A percentile compares a stretch with the other conserved stretches of the same genome.
These are phyloP conservation scores for Psophocarpus tetragonolobus DNA, from an alignment of 306 rosid species.

Conservation along the genomic window DNA sequence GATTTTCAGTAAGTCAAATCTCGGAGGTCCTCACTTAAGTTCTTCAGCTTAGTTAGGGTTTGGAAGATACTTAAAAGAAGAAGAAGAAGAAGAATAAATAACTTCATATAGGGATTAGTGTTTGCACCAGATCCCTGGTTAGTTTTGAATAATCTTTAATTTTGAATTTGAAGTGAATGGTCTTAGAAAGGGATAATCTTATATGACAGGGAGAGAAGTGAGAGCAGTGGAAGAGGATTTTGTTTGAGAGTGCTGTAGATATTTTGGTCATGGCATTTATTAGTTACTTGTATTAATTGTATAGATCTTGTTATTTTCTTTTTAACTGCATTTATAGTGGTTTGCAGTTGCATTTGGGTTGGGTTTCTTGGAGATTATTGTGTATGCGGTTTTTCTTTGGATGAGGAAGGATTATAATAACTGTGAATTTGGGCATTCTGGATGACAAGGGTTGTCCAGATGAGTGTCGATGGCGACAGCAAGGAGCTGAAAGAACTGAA, in stretches of 20 bases:
- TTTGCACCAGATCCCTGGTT: slow-evolving; percentile 17
- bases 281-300: slow-evolving; percentile 14
- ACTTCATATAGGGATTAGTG: neutral
- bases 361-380: slow-evolving; percentile 34
- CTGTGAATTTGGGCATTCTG: slow-evolving; percentile 45
- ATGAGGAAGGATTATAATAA: slow-evolving; percentile 45
- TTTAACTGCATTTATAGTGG: slow-evolving; percentile 26
- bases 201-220: slow-evolving; percentile 40
- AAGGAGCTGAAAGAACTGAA: slow-evolving; percentile 47
- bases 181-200: slow-evolving; percentile 4
- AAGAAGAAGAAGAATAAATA: neutral
- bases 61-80: slow-evolving; percentile 23
- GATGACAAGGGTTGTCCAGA: slow-evolving; percentile 57
- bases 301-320: slow-evolving; percentile 19
- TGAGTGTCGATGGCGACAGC: slow-evolving; percentile 53
- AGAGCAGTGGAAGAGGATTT: slow-evolving; percentile 34
- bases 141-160: neutral
- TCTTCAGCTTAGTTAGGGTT: slow-evolving; percentile 50
- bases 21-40: neutral
- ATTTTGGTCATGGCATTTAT: neutral
- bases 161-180: slow-evolving; percentile 20
- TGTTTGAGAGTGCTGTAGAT: slow-evolving; percentile 32
- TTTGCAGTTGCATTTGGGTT: slow-evolving; percentile 41
- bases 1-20: slow-evolving; percentile 32
- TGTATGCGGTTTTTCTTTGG: slow-evolving; percentile 36